Evolutionary conservation across 2,329 filamentous ascomycete genomes (phyloP).

Genomic region (Plectosphaerella plurivora): DNA sequence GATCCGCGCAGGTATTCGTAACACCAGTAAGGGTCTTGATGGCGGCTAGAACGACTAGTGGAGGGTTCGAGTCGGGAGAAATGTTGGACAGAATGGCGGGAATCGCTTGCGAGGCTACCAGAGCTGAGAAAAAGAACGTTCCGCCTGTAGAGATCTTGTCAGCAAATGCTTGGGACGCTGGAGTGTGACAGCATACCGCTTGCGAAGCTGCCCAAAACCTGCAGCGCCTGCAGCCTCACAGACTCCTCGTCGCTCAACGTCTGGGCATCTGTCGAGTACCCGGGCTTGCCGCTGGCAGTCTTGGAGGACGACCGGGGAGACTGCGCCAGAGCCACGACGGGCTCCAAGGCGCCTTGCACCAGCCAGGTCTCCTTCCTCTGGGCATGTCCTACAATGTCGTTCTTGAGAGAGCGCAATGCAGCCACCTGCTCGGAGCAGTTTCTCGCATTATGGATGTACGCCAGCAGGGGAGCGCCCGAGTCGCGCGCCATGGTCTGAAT

Average conservation of each 20-base stretch:
- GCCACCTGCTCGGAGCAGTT: conserved; percentile 47
- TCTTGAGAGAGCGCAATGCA: conserved; percentile 73
- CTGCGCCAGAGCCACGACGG: conserved; percentile 44
- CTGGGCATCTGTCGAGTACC: conserved; percentile 21
- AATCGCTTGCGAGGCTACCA: conserved; percentile 65
- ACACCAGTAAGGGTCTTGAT: conserved; percentile 72
- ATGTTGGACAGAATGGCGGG: conserved; percentile 65
- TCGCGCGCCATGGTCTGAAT: conserved; percentile 45
- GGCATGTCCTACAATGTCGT: conserved; percentile 82
- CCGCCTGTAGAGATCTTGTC: conserved; percentile 53
- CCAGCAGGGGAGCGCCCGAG: conserved; percentile 47
- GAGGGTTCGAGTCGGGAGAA: conserved; percentile 59
- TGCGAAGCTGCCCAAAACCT: conserved; percentile 80
- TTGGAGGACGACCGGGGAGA: conserved; percentile 25
- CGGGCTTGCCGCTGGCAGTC: conserved; percentile 27
- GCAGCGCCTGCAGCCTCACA: conserved; percentile 71
- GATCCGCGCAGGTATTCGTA: conserved; percentile 56
- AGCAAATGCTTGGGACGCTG: background rate
- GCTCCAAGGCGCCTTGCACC: conserved; percentile 61
- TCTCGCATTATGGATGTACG: conserved; percentile 52
- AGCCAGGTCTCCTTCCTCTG: conserved; percentile 82
- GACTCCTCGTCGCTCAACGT: conserved; percentile 58
- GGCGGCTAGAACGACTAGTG: conserved; percentile 66
- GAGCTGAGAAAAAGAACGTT: conserved; percentile 69
- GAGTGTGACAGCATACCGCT: conserved; percentile 54